Conservation (phyloP, 345 rosid genomes). For the Euphorbia peplus region DNA sequence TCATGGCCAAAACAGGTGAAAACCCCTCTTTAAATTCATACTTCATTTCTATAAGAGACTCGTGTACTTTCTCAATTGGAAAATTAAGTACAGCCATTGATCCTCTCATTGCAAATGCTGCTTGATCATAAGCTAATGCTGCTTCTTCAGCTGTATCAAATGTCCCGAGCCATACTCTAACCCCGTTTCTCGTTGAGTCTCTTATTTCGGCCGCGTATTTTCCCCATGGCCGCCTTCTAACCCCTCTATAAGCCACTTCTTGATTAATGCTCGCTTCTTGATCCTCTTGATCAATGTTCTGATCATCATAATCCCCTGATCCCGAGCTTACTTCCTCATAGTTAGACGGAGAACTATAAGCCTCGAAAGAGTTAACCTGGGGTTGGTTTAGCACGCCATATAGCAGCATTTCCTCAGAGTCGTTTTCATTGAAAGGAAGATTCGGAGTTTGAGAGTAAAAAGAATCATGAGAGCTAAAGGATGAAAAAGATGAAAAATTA, state of each 20-base stretch:
- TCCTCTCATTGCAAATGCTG: slow-evolving; percentile 61
- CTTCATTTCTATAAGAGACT: slow-evolving; percentile 46
- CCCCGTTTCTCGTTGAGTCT: slow-evolving; percentile 61
- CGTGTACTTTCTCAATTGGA: slow-evolving; percentile 38
- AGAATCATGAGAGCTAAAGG: slow-evolving; percentile 24
- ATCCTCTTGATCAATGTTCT: slow-evolving; percentile 15
- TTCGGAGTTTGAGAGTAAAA: slow-evolving; percentile 15
- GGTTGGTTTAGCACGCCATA: slow-evolving; percentile 40
- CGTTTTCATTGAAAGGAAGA: slow-evolving; percentile 62
- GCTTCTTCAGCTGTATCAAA: slow-evolving; percentile 64
- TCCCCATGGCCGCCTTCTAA: slow-evolving; percentile 63
- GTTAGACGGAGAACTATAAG: slow-evolving; percentile 4
- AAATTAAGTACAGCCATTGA: slow-evolving; percentile 50
- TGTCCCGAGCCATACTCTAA: slow-evolving; percentile 65
- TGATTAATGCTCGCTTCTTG: not conserved
- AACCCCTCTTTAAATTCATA: slow-evolving; percentile 29
- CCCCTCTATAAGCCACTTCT: slow-evolving; percentile 49
- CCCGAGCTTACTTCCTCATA: slow-evolving; percentile 35
- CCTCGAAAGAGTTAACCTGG: slow-evolving; percentile 11
- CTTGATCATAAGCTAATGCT: slow-evolving; percentile 69
- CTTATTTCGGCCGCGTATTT: slow-evolving; percentile 69
- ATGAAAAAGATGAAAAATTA: slow-evolving; percentile 24
- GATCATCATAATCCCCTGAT: not conserved
- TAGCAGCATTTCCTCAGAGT: slow-evolving; percentile 62
- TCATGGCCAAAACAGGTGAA: slow-evolving; percentile 55